These are phyloP conservation scores for Hirsutella thompsonii DNA, from an alignment of 2,329 filamentous ascomycete species.

Conservation along the genomic window DNA sequence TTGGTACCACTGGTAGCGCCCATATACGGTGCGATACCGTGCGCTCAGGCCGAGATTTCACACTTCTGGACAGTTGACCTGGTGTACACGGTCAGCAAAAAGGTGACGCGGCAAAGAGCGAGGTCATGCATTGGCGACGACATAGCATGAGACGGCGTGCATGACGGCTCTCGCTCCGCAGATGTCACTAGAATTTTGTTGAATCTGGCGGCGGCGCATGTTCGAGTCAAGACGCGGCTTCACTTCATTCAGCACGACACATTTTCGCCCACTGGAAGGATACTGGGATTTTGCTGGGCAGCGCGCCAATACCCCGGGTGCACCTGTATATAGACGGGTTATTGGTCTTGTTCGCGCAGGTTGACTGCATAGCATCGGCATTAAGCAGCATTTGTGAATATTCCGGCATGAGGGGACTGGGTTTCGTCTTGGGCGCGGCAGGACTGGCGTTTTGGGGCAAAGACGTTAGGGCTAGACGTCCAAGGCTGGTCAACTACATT, in stretches of 20 bases:
- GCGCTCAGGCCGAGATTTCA: slow-evolving; percentile 52
- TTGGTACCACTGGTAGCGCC: slow-evolving; percentile 56
- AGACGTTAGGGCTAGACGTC: slow-evolving; percentile 1
- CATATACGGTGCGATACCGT: slow-evolving; percentile 54
- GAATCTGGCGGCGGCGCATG: slow-evolving; percentile 6
- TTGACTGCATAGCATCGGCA: slow-evolving; percentile 33
- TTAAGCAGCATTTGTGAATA: slow-evolving; percentile 9
- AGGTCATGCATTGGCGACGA: slow-evolving; percentile 29
- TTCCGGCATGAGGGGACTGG: slow-evolving; percentile 23
- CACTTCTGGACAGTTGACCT: slow-evolving; percentile 60
- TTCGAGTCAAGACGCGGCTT: background rate
- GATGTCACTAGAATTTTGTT: slow-evolving; percentile 1
- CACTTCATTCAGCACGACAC: background rate
- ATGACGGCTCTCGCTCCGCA: background rate
- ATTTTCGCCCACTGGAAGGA: slow-evolving; percentile 9
- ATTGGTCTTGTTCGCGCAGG: slow-evolving; percentile 32
- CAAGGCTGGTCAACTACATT: slow-evolving; percentile 19
- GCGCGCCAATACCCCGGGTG: slow-evolving; percentile 8
- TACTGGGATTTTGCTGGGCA: background rate
- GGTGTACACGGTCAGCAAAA: slow-evolving; percentile 61
- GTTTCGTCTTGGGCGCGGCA: slow-evolving; percentile 18
- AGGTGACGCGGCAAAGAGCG: slow-evolving; percentile 41
- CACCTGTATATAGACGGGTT: slow-evolving; percentile 33
- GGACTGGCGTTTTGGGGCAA: slow-evolving; percentile 30
- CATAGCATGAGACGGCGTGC: slow-evolving; percentile 21